Percentiles rank a stretch among this genome's conserved stretches.
Conservation (phyloP, 2,329 filamentous ascomycete species). For the Nakataea oryzae region DNA sequence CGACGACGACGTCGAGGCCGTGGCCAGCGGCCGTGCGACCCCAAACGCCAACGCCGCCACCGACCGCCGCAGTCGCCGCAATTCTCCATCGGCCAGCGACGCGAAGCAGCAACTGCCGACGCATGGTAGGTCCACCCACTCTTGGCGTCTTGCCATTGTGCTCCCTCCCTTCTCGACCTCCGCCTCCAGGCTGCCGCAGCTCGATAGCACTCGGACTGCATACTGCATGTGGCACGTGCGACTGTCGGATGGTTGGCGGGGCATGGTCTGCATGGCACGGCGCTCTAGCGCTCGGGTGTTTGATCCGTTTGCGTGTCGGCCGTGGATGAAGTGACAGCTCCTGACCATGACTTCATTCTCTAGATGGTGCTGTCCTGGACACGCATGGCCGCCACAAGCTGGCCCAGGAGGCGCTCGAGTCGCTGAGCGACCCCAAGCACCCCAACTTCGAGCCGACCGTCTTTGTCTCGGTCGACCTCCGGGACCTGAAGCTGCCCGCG, state of each 20-base stretch:
- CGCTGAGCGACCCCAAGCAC: conserved; percentile 28
- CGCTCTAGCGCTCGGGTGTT: not conserved
- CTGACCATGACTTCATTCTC: conserved; percentile 6
- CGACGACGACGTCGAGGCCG: not conserved
- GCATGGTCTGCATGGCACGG: not conserved
- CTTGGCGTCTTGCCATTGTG: not conserved
- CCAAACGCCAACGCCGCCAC: not conserved
- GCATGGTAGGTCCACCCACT: not conserved
- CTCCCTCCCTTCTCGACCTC: not conserved
- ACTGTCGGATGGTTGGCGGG: not conserved
- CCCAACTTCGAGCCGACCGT: conserved; percentile 34
- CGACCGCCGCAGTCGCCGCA: not conserved
- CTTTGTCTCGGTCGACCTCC: conserved; percentile 29
- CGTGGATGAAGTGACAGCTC: not conserved
- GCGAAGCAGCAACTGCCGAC: not conserved
- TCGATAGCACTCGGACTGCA: not conserved
- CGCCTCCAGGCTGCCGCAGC: too few relatives aligned
- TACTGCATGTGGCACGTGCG: not conserved
- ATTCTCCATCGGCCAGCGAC: not conserved
- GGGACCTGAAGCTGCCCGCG: conserved; percentile 21
- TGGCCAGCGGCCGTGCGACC: not conserved
- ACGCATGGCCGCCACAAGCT: conserved; percentile 14
- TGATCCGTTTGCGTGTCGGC: not conserved
- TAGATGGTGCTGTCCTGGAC: not conserved
- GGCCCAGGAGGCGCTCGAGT: conserved; percentile 24